Base-by-base conservation (phyloP, 2,329 filamentous ascomycete genomes). In the Paecilomyces formosus region DNA sequence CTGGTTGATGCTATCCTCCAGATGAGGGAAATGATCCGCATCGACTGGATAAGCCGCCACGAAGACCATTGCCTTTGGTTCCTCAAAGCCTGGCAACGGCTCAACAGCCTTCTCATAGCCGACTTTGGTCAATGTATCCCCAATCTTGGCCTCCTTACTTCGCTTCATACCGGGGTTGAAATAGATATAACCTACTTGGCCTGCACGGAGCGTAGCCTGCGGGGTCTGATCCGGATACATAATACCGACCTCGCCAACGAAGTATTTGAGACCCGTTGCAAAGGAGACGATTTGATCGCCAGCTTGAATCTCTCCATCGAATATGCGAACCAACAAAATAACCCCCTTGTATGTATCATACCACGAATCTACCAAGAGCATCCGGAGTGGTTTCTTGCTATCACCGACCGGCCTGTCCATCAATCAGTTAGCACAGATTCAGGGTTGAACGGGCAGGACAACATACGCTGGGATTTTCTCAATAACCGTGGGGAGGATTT, bases 81-180 rank as follows among this genome's bases (percentile, higher is more conserved):
- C 94, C 70, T 96, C 93, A 61, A 99, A 99, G 2, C 93, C 94
- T 0, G 92, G 91, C 57, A 92, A 87, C 12, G 90, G 86, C 72
- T 92, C 82, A 1, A 99, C 92, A 0, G 82, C 69, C 59, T 85
- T 84, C 75, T 96, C 90, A 22, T 79, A 85, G 1, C 90, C 92
- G 2, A 92, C 82, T 1, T 84, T 89, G 0, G 94, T 97, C 68
- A 92, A 96, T 0, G 94, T 99, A 69, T 99, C 94, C 55, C 94
- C 94, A 28, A 97, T 88, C 74, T 97, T 95, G 55, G 94, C 93
- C 70, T 99, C 94, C 71, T 96, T 88, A 59, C 92, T 96, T 65
- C 85, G 87, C 79, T 97, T 97, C 94, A 99, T 99, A 57, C 93
- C 94, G 0, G 94, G 94, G 70, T 97, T 99, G 80, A 99, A 97